Evolutionary conservation across 1,284 basidiomycete genomes (phyloP).

Genomic region (Grifola frondosa): DNA sequence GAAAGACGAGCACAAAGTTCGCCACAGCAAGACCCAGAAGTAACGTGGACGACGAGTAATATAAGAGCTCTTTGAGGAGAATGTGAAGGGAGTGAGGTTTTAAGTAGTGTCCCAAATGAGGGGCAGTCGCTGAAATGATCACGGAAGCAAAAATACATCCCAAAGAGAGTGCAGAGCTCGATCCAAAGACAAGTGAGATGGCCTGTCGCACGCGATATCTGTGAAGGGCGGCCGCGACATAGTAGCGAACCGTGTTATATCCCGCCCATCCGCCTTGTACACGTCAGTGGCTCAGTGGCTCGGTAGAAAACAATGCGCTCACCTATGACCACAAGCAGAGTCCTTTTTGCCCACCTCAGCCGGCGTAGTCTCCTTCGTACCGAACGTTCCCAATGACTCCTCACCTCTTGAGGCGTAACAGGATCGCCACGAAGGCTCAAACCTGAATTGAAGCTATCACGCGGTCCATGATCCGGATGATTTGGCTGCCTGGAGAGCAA

Average conservation of each 20-base stretch:
- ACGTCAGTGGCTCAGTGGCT: not conserved
- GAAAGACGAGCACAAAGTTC: slow-evolving; percentile 52
- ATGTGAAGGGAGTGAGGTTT: slow-evolving; percentile 21
- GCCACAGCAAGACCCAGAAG: slow-evolving; percentile 49
- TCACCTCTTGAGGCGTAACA: slow-evolving; percentile 39
- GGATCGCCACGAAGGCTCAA: slow-evolving; percentile 45
- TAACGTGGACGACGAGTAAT: slow-evolving; percentile 45
- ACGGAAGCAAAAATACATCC: slow-evolving; percentile 49
- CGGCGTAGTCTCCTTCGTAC: slow-evolving; percentile 42
- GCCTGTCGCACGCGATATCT: slow-evolving; percentile 39
- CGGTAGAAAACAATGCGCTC: slow-evolving; percentile 21
- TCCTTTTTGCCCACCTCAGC: slow-evolving; percentile 37
- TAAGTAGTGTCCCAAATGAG: slow-evolving; percentile 36
- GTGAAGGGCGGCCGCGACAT: slow-evolving; percentile 48
- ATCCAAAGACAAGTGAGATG: slow-evolving; percentile 55
- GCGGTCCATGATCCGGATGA: slow-evolving; percentile 36
- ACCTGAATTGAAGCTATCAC: slow-evolving; percentile 31
- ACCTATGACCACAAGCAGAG: slow-evolving; percentile 52
- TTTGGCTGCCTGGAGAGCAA: slow-evolving; percentile 45
- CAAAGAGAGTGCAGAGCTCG: slow-evolving; percentile 55
- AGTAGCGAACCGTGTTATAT: slow-evolving; percentile 64
- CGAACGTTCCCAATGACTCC: slow-evolving; percentile 35
- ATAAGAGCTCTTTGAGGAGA: slow-evolving; percentile 32
- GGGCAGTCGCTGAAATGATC: slow-evolving; percentile 43
- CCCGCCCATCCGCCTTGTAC: slow-evolving; percentile 52